Conservation (phyloP, 2,329 filamentous ascomycete species). For the Alternaria solani region DNA sequence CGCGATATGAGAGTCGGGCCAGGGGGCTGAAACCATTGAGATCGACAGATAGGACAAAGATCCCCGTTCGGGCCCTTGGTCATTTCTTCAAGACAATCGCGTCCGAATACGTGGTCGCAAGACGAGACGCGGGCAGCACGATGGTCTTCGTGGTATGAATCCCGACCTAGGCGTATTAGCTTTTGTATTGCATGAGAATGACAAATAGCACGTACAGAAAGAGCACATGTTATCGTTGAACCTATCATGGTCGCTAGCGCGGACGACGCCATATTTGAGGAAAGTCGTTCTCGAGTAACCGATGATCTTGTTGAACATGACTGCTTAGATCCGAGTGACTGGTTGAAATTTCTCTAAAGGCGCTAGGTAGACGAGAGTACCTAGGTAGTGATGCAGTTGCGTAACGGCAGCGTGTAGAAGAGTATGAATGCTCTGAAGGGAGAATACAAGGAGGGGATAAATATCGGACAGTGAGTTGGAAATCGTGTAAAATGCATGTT, state of each 20-base stretch:
- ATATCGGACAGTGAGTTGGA: neutral
- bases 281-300: slow-evolving; percentile 14
- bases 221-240: slow-evolving; percentile 25
- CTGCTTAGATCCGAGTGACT: neutral
- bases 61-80: slow-evolving; percentile 12
- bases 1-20: neutral
- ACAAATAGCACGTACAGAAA: slow-evolving; percentile 1
- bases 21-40: slow-evolving; percentile 1
- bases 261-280: slow-evolving; percentile 14
- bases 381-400: neutral
- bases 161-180: slow-evolving; percentile 13
- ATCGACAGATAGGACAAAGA: slow-evolving; percentile 19
- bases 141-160: slow-evolving; percentile 20
- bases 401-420: neutral
- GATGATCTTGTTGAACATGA: slow-evolving; percentile 7
- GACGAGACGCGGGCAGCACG: slow-evolving; percentile 16
- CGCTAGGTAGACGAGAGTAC: no score
- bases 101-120: slow-evolving; percentile 29
- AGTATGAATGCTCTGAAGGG: neutral
- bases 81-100: slow-evolving; percentile 13
- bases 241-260: slow-evolving; percentile 16
- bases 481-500: neutral
- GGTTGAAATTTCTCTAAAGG: no score
- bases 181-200: neutral
- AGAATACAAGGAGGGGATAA: neutral